Percentiles rank a stretch among this genome's conserved stretches.
Evolutionary conservation across 1,284 basidiomycete species (phyloP).

Genomic region (Pascua guehoae): DNA sequence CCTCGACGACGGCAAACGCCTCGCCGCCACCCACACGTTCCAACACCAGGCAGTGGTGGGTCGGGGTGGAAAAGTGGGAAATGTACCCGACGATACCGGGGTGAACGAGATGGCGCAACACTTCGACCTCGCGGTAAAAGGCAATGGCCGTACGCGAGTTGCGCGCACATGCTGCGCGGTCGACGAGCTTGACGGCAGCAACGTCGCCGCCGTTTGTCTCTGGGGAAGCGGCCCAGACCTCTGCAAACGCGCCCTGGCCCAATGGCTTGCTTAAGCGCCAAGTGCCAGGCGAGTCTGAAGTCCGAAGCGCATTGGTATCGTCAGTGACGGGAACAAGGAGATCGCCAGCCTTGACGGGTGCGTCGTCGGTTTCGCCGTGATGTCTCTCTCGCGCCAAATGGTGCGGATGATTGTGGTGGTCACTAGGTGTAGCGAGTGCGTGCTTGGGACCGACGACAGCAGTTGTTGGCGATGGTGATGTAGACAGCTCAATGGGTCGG

Average conservation of each 20-base stretch:
- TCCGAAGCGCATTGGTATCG: slow-evolving; percentile 7
- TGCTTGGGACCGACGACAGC: not conserved
- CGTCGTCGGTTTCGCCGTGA: slow-evolving; percentile 14
- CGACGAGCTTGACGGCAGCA: slow-evolving; percentile 78
- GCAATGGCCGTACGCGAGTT: slow-evolving; percentile 73
- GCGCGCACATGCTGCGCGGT: slow-evolving; percentile 56
- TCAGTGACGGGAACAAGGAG: slow-evolving; percentile 18
- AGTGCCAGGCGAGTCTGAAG: slow-evolving; percentile 11
- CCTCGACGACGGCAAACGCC: slow-evolving; percentile 72
- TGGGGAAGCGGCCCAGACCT: slow-evolving; percentile 68
- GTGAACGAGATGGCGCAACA: slow-evolving; percentile 78
- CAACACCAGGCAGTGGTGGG: slow-evolving; percentile 75
- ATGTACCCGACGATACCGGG: slow-evolving; percentile 75
- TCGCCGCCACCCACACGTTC: slow-evolving; percentile 78
- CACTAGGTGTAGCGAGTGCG: not conserved
- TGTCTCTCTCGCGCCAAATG: slow-evolving; percentile 13
- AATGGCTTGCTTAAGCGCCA: slow-evolving; percentile 57
- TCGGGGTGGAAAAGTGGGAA: slow-evolving; percentile 66
- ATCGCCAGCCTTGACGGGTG: slow-evolving; percentile 24
- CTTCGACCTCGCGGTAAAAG: slow-evolving; percentile 82
- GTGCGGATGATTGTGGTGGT: not conserved
- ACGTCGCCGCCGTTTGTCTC: slow-evolving; percentile 24
- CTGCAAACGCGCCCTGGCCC: slow-evolving; percentile 71
- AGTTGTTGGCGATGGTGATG: not conserved
- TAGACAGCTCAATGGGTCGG: not conserved